phyloP scores from a whole-genome alignment of 2,329 filamentous ascomycete genomes.

The Aspergillus niger region DNA sequence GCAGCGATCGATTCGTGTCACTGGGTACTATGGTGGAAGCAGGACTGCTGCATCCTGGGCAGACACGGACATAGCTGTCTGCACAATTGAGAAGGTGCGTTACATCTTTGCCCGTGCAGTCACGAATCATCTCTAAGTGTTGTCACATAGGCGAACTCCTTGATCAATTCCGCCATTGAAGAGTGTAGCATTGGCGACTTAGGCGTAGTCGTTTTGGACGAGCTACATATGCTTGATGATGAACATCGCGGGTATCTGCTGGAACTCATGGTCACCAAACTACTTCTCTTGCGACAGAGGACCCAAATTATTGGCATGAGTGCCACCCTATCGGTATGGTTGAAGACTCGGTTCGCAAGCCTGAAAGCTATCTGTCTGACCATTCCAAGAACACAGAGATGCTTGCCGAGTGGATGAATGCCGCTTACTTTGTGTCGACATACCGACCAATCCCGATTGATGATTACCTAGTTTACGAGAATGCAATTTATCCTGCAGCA shows the following conservation, averaged over 20 bases:
- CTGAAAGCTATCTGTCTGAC: conserved; percentile 14
- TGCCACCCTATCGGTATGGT: conserved; percentile 68
- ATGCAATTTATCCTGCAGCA: conserved; percentile 64
- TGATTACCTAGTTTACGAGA: conserved; percentile 72
- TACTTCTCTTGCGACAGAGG: conserved; percentile 66
- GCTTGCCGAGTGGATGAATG: conserved; percentile 69
- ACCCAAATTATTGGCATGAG: conserved; percentile 79
- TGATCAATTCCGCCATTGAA: conserved; percentile 73
- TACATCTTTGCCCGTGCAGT: neutral
- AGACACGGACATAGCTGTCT: conserved; percentile 76
- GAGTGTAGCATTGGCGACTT: conserved; percentile 67
- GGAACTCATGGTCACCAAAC: conserved; percentile 72
- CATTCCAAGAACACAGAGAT: conserved; percentile 65
- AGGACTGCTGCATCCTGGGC: conserved; percentile 68
- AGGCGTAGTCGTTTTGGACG: conserved; percentile 70
- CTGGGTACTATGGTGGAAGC: conserved; percentile 74
- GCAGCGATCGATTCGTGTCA: conserved; percentile 63
- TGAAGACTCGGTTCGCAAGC: too few species aligned
- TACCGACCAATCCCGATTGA: conserved; percentile 76
- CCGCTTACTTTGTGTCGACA: conserved; percentile 70
- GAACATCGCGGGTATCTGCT: conserved; percentile 73
- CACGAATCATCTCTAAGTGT: conserved; percentile 5
- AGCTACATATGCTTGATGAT: conserved; percentile 81
- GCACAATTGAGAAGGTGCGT: conserved; percentile 71
- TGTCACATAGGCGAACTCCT: conserved; percentile 64